These are phyloP conservation scores for Colletotrichum sp. DNA, from an alignment of 2,329 filamentous ascomycete species.

Conservation along the genomic window DNA sequence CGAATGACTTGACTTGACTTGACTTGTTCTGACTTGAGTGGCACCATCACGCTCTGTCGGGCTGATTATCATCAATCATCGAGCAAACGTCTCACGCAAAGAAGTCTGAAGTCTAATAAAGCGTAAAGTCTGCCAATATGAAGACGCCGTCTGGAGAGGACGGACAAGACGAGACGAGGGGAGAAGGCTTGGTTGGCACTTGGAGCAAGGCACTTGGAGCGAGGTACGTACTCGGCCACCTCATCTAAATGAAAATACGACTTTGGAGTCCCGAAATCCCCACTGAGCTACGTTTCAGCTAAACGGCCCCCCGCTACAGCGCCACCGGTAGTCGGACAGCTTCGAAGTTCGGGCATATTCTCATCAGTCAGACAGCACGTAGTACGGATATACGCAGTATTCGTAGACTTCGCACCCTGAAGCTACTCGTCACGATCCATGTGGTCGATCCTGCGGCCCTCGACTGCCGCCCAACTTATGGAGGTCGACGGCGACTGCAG, in stretches of 20 bases:
- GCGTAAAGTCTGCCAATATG: not conserved
- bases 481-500: not conserved
- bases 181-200: not conserved
- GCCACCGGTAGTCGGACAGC: slow-evolving; percentile 6
- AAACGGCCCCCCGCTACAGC: slow-evolving; percentile 13
- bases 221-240: not conserved
- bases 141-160: not conserved
- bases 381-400: too few relatives aligned
- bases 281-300: slow-evolving; percentile 20
- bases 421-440: slow-evolving; percentile 10
- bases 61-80: slow-evolving; percentile 7
- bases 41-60: not conserved
- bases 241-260: slow-evolving; percentile 12
- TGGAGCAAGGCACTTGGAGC: not conserved
- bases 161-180: not conserved
- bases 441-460: slow-evolving; percentile 14
- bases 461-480: not conserved
- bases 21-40: not conserved
- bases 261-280: not conserved
- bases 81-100: slow-evolving; percentile 2
- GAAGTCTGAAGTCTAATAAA: not conserved
- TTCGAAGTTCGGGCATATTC: not conserved
- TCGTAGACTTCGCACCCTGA: not conserved
- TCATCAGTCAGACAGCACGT: not conserved
- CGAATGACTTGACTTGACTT: not conserved